Evolutionary conservation across 805 yeast genomes (phyloP).

Genomic region (Debaryomyces hansenii): DNA sequence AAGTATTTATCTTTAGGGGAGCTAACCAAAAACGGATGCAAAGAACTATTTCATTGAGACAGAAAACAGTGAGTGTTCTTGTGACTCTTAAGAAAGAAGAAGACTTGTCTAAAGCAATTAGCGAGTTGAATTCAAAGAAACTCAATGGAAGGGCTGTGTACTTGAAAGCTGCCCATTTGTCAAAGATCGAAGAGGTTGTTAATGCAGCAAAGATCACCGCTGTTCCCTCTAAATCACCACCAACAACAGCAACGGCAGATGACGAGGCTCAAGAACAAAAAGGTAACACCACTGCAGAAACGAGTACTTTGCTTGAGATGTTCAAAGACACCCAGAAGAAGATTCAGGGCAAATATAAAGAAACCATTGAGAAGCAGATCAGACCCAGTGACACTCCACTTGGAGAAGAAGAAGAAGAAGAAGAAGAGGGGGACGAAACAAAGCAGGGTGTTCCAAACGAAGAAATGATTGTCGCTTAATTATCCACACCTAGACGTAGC

Average conservation of each 20-base stretch:
- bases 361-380: neutral
- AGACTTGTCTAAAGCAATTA: constrained; percentile 45
- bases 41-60: constrained; percentile 22
- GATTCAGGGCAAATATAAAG: neutral
- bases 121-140: constrained; percentile 33
- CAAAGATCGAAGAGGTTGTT: constrained; percentile 46
- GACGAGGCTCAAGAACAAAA: neutral
- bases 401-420: constrained; percentile 1
- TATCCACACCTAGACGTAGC: too few species aligned
- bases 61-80: constrained; percentile 50
- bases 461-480: too few species aligned
- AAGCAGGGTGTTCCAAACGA: too few species aligned
- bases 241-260: too few species aligned
- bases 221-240: neutral
- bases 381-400: neutral
- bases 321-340: neutral
- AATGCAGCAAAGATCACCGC: constrained; percentile 25
- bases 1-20: constrained; percentile 46
- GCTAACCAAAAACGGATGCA: constrained; percentile 22
- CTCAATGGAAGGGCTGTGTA: constrained; percentile 34
- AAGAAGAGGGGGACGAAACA: neutral
- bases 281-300: neutral
- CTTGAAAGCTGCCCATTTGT: constrained; percentile 40
- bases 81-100: constrained; percentile 45
- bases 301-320: neutral